phyloP scores from a whole-genome alignment of 2,329 filamentous ascomycete genomes.

The Raffaelea deltoideospora region DNA sequence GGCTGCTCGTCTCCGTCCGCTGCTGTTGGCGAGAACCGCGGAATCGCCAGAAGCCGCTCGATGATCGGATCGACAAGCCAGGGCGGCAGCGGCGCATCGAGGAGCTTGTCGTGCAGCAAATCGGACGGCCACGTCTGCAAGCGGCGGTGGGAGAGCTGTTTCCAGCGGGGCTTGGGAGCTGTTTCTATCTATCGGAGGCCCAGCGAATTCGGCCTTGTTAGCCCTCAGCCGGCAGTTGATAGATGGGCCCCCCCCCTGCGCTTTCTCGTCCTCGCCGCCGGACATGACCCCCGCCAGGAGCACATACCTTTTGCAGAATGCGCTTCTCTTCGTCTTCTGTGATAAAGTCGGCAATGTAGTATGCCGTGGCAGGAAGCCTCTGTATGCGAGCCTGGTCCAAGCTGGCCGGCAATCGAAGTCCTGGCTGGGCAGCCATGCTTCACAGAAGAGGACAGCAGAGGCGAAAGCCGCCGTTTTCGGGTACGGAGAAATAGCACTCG shows the following conservation, averaged over 20 bases:
- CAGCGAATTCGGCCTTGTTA: not conserved
- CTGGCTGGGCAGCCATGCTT: constrained; percentile 3
- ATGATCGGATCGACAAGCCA: constrained; percentile 64
- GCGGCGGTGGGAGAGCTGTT: constrained; percentile 70
- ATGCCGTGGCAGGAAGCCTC: constrained; percentile 48
- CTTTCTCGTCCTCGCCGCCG: not conserved
- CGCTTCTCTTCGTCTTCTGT: constrained; percentile 54
- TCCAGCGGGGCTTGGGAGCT: constrained; percentile 68
- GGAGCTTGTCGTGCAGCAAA: constrained; percentile 61
- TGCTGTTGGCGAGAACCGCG: constrained; percentile 13
- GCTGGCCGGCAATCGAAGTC: constrained; percentile 23
- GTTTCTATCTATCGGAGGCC: constrained; percentile 29
- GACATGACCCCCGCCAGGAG: not conserved
- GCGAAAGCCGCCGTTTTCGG: too few species aligned
- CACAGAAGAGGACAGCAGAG: too few species aligned
- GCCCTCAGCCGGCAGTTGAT: too few species aligned
- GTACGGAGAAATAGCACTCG: too few species aligned
- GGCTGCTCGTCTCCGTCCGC: not conserved
- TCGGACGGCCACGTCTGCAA: constrained; percentile 84
- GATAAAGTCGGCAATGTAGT: constrained; percentile 81
- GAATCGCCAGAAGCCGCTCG: constrained; percentile 38
- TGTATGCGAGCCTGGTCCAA: constrained; percentile 37
- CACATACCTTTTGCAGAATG: constrained; percentile 53
- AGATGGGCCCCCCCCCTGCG: not conserved
- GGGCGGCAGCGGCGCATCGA: constrained; percentile 56